A percentile compares a stretch with the other conserved stretches of the same genome.
phyloP scores from a whole-genome alignment of 352 stramenopile genomes.

The Phytophthora sp. region DNA sequence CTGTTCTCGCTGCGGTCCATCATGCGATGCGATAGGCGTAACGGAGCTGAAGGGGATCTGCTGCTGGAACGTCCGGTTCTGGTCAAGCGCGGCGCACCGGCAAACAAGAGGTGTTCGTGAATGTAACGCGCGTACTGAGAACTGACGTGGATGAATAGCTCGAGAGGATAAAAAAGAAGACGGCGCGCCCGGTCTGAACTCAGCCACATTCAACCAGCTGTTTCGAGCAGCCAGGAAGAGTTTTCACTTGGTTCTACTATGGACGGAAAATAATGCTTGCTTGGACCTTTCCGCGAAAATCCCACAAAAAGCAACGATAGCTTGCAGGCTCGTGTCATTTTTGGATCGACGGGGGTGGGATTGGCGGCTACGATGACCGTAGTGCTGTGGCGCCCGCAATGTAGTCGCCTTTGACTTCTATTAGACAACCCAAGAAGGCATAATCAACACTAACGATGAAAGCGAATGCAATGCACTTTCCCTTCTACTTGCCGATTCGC shows the following conservation, averaged over 20 bases:
- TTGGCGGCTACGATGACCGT: too few species aligned
- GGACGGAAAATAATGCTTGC: conserved; percentile 9
- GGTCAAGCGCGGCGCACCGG: too few species aligned
- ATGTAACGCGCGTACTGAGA: conserved; percentile 16
- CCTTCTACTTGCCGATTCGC: neutral
- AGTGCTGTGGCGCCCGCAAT: too few species aligned
- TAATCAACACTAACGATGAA: too few species aligned
- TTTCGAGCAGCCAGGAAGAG: conserved; percentile 3
- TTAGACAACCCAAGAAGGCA: too few species aligned
- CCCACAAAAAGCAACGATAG: too few species aligned
- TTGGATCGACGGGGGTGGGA: too few species aligned
- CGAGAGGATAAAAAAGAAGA: conserved; percentile 24
- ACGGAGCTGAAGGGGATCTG: conserved; percentile 25
- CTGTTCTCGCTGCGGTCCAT: conserved; percentile 27
- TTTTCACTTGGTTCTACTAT: conserved; percentile 22
- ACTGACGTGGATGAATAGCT: conserved; percentile 19
- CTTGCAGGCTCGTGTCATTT: conserved; percentile 8
- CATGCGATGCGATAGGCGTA: conserved; percentile 20
- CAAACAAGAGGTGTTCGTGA: conserved; percentile 11
- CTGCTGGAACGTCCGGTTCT: conserved; percentile 21
- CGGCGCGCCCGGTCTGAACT: conserved; percentile 20
- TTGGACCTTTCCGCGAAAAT: conserved; percentile 26
- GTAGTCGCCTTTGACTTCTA: too few species aligned
- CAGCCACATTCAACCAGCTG: conserved; percentile 20
- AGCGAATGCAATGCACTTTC: too few species aligned